phyloP scores from a whole-genome alignment of 1,139 yeast species.

The Kluyveromyces sp. region DNA sequence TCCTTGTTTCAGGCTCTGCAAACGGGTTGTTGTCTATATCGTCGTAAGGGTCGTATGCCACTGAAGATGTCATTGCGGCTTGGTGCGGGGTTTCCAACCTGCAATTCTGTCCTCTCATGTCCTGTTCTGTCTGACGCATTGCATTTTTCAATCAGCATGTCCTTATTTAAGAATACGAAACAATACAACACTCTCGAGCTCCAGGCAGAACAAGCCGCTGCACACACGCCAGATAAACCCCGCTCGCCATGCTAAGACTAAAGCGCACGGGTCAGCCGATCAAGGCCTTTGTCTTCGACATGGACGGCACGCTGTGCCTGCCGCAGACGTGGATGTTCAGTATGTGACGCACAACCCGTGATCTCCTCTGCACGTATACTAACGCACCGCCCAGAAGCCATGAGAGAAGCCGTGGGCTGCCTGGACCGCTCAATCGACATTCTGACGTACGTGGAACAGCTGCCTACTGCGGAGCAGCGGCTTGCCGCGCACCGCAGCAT shows the following conservation, averaged over 20 bases:
- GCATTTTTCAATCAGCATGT: not conserved
- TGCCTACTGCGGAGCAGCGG: constrained; percentile 36
- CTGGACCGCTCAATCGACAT: constrained; percentile 42
- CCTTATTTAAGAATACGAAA: not conserved
- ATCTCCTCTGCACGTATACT: not conserved
- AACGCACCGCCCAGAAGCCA: constrained; percentile 34
- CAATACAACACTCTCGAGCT: no score
- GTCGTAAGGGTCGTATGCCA: constrained; percentile 54
- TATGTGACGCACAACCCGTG: constrained; percentile 16
- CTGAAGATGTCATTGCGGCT: constrained; percentile 20
- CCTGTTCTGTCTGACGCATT: not conserved
- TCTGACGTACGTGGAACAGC: constrained; percentile 40
- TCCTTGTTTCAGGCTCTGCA: constrained; percentile 17
- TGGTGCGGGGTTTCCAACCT: not conserved
- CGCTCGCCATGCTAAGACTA: constrained; percentile 5
- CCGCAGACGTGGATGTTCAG: constrained; percentile 66
- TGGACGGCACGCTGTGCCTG: constrained; percentile 63
- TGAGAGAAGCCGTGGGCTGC: constrained; percentile 52
- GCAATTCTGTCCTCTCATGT: not conserved
- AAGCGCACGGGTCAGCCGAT: constrained; percentile 21
- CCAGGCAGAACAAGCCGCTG: no score
- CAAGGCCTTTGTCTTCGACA: constrained; percentile 53
- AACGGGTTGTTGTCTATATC: constrained; percentile 23
- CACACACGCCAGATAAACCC: no score
- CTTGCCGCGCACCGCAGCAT: constrained; percentile 40